Conservation (phyloP, 2,329 filamentous ascomycete genomes). For the Neonectria hederae region DNA sequence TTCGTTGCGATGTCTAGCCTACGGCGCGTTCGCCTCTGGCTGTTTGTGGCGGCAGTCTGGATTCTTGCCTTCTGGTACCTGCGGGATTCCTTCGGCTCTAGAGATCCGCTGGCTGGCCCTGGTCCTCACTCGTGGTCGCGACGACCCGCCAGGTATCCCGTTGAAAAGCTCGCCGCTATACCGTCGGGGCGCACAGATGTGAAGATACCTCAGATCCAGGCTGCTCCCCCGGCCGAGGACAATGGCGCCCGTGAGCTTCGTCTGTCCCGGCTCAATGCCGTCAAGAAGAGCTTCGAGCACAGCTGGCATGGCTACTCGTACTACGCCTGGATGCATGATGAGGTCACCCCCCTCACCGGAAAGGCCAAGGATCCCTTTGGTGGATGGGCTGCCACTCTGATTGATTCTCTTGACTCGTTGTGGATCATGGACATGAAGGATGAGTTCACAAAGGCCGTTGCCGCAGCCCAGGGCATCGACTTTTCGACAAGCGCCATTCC, state of each 20-base stretch:
- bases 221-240: conserved; percentile 47
- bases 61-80: conserved; percentile 41
- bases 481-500: conserved; percentile 60
- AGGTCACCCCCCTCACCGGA: conserved; percentile 65
- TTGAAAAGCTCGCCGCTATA: conserved; percentile 42
- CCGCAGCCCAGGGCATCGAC: conserved; percentile 65
- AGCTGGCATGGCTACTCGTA: conserved; percentile 69
- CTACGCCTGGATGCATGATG: conserved; percentile 70
- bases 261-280: conserved; percentile 51
- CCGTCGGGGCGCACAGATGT: conserved; percentile 45
- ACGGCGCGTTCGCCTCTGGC: conserved; percentile 39
- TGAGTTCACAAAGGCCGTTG: conserved; percentile 70
- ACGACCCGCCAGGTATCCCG: conserved; percentile 35
- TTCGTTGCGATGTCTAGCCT: conserved; percentile 22
- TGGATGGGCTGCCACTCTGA: conserved; percentile 72
- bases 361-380: conserved; percentile 64
- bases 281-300: conserved; percentile 62
- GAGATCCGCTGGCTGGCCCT: conserved; percentile 36
- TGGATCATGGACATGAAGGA: conserved; percentile 74
- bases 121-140: conserved; percentile 38
- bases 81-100: conserved; percentile 34
- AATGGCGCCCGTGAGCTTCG: conserved; percentile 44
- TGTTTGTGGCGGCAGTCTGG: conserved; percentile 36
- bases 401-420: conserved; percentile 71
- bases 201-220: conserved; percentile 43